Evolutionary conservation across 805 yeast species (phyloP).

Genomic region (Ogataea methanolica): DNA sequence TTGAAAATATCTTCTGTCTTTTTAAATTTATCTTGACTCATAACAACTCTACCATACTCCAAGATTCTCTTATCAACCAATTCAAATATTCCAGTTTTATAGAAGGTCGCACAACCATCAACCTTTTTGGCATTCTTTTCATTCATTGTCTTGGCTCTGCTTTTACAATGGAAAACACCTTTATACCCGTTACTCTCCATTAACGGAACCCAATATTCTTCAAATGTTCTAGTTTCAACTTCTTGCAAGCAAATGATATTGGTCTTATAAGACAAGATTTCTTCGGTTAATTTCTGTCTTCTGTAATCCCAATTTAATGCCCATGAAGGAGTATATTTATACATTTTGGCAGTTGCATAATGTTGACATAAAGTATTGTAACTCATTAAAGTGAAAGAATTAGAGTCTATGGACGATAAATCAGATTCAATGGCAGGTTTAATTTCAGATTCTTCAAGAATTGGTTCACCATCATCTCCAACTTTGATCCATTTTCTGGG

Average conservation of each 20-base stretch:
- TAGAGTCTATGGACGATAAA: conserved; percentile 27
- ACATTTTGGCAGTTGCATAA: conserved; percentile 89
- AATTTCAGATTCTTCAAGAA: conserved; percentile 24
- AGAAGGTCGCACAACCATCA: conserved; percentile 98
- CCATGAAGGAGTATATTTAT: conserved; percentile 95
- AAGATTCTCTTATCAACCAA: conserved; percentile 66
- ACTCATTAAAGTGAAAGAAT: conserved; percentile 69
- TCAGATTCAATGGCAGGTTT: conserved; percentile 22
- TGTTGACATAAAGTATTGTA: conserved; percentile 94
- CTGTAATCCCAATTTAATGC: conserved; percentile 93
- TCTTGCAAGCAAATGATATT: conserved; percentile 93
- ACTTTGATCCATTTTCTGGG: conserved; percentile 82
- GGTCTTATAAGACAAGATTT: conserved; percentile 57
- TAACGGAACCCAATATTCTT: conserved; percentile 80
- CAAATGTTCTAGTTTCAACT: conserved; percentile 82
- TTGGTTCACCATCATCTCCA: conserved; percentile 69
- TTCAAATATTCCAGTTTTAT: conserved; percentile 61
- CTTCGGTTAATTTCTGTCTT: conserved; percentile 67
- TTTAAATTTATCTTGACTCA: conserved; percentile 80
- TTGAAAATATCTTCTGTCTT: conserved; percentile 93
- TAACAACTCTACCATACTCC: conserved; percentile 79
- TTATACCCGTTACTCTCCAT: conserved; percentile 72
- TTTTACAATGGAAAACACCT: conserved; percentile 79
- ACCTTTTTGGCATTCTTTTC: conserved; percentile 80
- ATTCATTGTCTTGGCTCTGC: conserved; percentile 87